Conservation (phyloP, 2,329 filamentous ascomycete genomes). For the Monilinia vaccinii-corymbosi region DNA sequence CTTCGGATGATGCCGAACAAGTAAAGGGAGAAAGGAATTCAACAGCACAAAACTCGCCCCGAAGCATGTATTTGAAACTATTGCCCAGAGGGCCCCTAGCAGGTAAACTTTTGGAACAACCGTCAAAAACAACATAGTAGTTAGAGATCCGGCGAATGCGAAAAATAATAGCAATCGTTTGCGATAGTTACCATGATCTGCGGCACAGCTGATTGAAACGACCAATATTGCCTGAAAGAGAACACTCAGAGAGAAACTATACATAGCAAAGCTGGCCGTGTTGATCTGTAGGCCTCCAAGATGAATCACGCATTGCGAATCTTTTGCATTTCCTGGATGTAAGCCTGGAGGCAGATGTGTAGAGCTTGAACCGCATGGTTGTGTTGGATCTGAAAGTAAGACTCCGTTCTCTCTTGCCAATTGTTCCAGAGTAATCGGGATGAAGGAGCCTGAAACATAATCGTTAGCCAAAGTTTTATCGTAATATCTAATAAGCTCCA, state of each 20-base stretch:
- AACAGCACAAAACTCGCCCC: conserved; percentile 91
- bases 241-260: conserved; percentile 91
- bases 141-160: conserved; percentile 68
- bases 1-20: conserved; percentile 71
- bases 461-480: conserved; percentile 12
- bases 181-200: conserved; percentile 86
- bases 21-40: conserved; percentile 86
- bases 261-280: conserved; percentile 96
- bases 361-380: conserved; percentile 52
- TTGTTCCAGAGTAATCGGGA: conserved; percentile 90
- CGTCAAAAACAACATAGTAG: conserved; percentile 83
- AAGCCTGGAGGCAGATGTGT: conserved; percentile 15
- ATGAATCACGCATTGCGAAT: conserved; percentile 71
- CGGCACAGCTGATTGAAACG: conserved; percentile 91
- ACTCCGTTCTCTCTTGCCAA: conserved; percentile 88
- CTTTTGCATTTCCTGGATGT: conserved; percentile 20
- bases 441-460: conserved; percentile 64
- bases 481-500: not conserved
- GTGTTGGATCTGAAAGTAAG: conserved; percentile 65
- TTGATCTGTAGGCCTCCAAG: conserved; percentile 82
- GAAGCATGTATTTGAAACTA: conserved; percentile 88
- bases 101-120: conserved; percentile 68
- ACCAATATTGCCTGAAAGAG: conserved; percentile 82
- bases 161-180: conserved; percentile 84
- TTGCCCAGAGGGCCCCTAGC: conserved; percentile 72